A percentile compares a stretch with the other conserved stretches of the same genome.
Conservation (phyloP, 768 basidiomycete species). For the Holtermanniella nyarrowii region DNA sequence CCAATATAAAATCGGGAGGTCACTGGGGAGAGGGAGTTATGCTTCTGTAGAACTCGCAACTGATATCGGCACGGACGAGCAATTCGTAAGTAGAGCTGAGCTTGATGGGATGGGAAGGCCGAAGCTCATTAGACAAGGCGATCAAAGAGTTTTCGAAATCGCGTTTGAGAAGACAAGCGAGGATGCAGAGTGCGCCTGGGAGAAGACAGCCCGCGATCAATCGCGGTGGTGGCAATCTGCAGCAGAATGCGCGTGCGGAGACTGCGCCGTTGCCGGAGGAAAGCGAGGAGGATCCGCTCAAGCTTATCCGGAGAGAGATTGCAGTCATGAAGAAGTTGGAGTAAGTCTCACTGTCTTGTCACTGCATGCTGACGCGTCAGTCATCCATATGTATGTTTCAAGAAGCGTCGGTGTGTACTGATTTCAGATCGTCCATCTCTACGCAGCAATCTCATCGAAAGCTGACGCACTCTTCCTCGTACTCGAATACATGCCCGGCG, state of each 20-base stretch:
- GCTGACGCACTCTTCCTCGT: slow-evolving; percentile 40
- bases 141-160: slow-evolving; percentile 42
- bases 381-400: slow-evolving; percentile 38
- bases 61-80: slow-evolving; percentile 36
- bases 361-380: slow-evolving; percentile 16
- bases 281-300: slow-evolving; percentile 31
- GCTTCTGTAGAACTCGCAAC: slow-evolving; percentile 40
- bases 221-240: not conserved
- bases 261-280: slow-evolving; percentile 1
- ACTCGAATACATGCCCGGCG: slow-evolving; percentile 41
- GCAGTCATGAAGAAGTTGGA: slow-evolving; percentile 43
- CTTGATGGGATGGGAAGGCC: not conserved
- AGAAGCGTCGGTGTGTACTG: not conserved
- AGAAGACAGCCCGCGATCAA: not conserved
- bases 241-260: not conserved
- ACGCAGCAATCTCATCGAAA: slow-evolving; percentile 40
- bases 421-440: slow-evolving; percentile 37
- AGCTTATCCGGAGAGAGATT: slow-evolving; percentile 37
- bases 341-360: slow-evolving; percentile 24
- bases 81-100: slow-evolving; percentile 30
- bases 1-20: slow-evolving; percentile 35
- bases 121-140: slow-evolving; percentile 22
- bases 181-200: slow-evolving; percentile 15
- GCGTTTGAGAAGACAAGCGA: slow-evolving; percentile 29
- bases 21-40: slow-evolving; percentile 39